phyloP scores from a whole-genome alignment of 208 protist genomes.

The Trypanosoma grayi region DNA sequence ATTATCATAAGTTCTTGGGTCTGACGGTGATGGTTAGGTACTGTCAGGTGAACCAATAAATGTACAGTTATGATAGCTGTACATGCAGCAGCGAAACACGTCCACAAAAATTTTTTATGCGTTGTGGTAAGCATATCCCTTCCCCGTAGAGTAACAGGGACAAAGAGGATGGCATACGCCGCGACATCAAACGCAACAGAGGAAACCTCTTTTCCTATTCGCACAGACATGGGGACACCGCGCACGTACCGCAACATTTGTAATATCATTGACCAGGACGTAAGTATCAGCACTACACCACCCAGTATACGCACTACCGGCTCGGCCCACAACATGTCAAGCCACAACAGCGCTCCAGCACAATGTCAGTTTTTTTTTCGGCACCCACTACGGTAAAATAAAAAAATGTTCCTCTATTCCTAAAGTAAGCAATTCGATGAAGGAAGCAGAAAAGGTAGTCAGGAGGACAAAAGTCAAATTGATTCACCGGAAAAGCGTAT shows the following conservation, averaged over 20 bases:
- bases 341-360: no score
- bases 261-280: conserved; percentile 15
- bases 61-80: conserved; percentile 15
- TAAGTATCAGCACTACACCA: conserved; percentile 3
- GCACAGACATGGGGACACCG: neutral
- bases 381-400: no score
- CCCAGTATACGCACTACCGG: neutral
- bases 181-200: conserved; percentile 15
- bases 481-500: no score
- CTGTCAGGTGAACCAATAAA: conserved; percentile 18
- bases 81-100: neutral
- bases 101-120: neutral
- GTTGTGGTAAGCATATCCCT: neutral
- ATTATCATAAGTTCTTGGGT: conserved; percentile 49
- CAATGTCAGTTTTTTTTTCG: no score
- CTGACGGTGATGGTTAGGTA: conserved; percentile 32
- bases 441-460: no score
- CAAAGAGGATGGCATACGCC: conserved; percentile 8
- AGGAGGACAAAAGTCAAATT: no score
- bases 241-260: neutral
- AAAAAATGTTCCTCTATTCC: no score
- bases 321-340: no score
- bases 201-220: neutral
- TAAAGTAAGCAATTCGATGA: no score
- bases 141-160: neutral